Evolutionary conservation across 768 basidiomycete species (phyloP).

Genomic region (Coprinopsis marcescibilis): DNA sequence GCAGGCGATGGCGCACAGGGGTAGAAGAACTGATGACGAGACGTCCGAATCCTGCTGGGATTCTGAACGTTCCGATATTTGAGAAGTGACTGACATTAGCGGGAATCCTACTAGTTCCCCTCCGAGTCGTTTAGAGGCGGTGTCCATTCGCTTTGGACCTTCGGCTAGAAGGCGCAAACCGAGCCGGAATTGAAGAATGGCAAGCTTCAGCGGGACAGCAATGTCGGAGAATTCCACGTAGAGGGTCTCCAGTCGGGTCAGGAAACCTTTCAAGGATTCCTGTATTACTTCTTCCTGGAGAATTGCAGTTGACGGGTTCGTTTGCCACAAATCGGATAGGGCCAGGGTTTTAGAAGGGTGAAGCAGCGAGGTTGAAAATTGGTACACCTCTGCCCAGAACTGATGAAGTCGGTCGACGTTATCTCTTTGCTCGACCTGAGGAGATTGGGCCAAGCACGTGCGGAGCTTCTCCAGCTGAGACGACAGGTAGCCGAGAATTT

Average conservation of each 20-base stretch:
- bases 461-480: conserved; percentile 24
- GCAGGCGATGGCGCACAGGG: conserved; percentile 40
- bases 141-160: conserved; percentile 11
- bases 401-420: conserved; percentile 47
- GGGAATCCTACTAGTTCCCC: conserved; percentile 50
- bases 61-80: conserved; percentile 26
- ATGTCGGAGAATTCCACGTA: conserved; percentile 76
- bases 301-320: conserved; percentile 29
- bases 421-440: conserved; percentile 28
- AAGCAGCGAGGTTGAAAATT: conserved; percentile 38
- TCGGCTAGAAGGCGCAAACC: conserved; percentile 55
- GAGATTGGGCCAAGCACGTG: conserved; percentile 20
- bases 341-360: conserved; percentile 39
- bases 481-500: conserved; percentile 41
- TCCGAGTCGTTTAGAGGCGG: conserved; percentile 18
- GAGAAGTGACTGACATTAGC: conserved; percentile 38
- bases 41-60: conserved; percentile 14
- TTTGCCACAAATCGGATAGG: conserved; percentile 35
- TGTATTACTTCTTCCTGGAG: conserved; percentile 70
- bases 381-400: conserved; percentile 72
- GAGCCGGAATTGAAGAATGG: conserved; percentile 59
- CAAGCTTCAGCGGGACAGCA: conserved; percentile 55
- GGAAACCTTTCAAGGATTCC: conserved; percentile 72
- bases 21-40: conserved; percentile 34
- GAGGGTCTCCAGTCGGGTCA: conserved; percentile 58